phyloP scores from a whole-genome alignment of 768 basidiomycete genomes.

The Leccinum subtestaceum region DNA sequence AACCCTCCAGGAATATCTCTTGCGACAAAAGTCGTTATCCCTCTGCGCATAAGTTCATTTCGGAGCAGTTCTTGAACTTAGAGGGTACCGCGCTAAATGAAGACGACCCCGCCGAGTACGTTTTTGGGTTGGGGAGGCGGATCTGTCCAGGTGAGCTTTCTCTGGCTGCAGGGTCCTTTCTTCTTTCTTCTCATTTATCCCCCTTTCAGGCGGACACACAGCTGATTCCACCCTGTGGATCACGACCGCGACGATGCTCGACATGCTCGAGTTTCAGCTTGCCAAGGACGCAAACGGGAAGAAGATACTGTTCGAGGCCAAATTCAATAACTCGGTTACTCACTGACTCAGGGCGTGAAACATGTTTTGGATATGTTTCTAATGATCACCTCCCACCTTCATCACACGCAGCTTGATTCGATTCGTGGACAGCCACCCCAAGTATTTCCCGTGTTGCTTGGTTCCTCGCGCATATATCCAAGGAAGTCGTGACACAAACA shows the following conservation, averaged over 20 bases:
- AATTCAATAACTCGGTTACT: not conserved
- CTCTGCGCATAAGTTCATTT: constrained; percentile 7
- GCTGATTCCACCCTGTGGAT: not conserved
- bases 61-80: constrained; percentile 13
- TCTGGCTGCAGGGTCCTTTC: not conserved
- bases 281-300: constrained; percentile 2
- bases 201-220: not conserved
- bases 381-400: not conserved
- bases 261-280: not conserved
- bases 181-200: not conserved
- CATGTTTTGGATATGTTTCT: not conserved
- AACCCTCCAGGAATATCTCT: constrained; percentile 3
- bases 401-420: not conserved
- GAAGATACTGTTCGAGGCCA: constrained; percentile 1
- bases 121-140: constrained; percentile 5
- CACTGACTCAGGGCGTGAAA: not conserved
- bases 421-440: not conserved
- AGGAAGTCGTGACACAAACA: not conserved
- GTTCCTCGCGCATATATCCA: constrained; percentile 1
- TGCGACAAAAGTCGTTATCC: constrained; percentile 12
- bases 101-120: not conserved
- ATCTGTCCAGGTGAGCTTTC: not conserved
- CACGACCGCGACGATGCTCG: constrained; percentile 3
- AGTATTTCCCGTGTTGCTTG: constrained; percentile 2
- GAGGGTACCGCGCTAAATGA: constrained; percentile 5